Conservation (phyloP, 2,329 filamentous ascomycete genomes). For the Fusarium cicatricum region DNA sequence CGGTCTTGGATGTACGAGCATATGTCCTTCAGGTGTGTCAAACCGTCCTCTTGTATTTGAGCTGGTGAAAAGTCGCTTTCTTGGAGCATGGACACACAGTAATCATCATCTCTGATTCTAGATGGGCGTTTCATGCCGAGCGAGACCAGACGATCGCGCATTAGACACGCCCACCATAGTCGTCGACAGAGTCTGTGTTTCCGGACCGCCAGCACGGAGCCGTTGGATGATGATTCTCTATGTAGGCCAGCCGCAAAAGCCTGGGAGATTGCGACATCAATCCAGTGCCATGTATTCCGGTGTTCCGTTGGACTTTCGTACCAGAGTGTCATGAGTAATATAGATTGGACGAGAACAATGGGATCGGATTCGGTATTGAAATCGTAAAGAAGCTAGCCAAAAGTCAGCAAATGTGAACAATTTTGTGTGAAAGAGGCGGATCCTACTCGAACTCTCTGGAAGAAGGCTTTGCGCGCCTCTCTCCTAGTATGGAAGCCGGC, state of each 20-base stretch:
- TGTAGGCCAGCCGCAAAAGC: conserved; percentile 93
- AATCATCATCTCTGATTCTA: conserved; percentile 89
- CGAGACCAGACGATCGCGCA: conserved; percentile 89
- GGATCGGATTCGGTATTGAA: conserved; percentile 92
- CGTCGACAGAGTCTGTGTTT: conserved; percentile 85
- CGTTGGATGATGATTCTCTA: conserved; percentile 73
- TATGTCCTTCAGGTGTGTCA: not conserved
- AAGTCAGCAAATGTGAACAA: not conserved
- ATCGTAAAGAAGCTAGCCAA: conserved; percentile 78
- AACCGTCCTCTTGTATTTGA: not conserved
- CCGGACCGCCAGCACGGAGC: conserved; percentile 67
- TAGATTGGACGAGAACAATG: conserved; percentile 84
- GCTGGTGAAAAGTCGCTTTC: conserved; percentile 77
- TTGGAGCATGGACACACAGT: conserved; percentile 87
- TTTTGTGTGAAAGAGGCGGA: not conserved
- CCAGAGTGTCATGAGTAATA: conserved; percentile 94
- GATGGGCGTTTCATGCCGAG: conserved; percentile 91
- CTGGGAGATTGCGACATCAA: conserved; percentile 91
- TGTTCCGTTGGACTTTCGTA: conserved; percentile 95
- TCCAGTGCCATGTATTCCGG: conserved; percentile 98
- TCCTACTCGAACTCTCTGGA: conserved; percentile 82
- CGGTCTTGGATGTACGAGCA: conserved; percentile 6
- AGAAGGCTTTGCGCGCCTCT: conserved; percentile 83
- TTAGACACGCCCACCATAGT: conserved; percentile 97
- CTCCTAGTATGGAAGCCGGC: conserved; percentile 83